Conservation (phyloP, 306 rosid genomes). For the Aeschynomene evenia region DNA sequence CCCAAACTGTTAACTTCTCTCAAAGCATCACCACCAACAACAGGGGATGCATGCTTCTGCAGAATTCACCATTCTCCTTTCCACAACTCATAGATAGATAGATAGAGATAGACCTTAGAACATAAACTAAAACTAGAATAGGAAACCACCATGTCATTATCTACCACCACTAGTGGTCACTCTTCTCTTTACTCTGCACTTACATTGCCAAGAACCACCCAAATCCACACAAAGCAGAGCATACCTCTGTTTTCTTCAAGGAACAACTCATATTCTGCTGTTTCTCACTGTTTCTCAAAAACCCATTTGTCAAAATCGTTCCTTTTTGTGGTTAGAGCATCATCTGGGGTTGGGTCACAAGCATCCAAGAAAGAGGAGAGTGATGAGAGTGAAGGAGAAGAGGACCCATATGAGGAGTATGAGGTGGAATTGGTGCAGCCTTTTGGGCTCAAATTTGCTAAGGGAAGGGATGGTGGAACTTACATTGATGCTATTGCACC, state of each 20-base stretch:
- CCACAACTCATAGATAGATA: background rate
- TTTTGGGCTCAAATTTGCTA: constrained; percentile 73
- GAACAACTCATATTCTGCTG: constrained; percentile 28
- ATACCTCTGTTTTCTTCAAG: constrained; percentile 37
- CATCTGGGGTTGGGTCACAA: constrained; percentile 53
- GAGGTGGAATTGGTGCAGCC: constrained; percentile 87
- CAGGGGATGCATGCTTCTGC: background rate
- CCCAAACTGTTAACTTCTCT: background rate
- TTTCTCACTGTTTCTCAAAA: constrained; percentile 33
- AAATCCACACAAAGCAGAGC: constrained; percentile 36
- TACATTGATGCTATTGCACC: constrained; percentile 94
- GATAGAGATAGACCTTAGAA: background rate
- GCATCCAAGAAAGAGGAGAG: constrained; percentile 38
- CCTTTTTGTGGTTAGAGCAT: constrained; percentile 41
- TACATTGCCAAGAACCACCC: constrained; percentile 50
- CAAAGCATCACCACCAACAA: background rate
- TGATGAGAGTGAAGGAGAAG: constrained; percentile 34
- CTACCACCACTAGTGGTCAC: constrained; percentile 55
- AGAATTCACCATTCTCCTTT: background rate
- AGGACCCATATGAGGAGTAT: constrained; percentile 65
- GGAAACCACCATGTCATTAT: constrained; percentile 55
- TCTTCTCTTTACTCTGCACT: constrained; percentile 54
- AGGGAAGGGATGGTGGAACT: constrained; percentile 92
- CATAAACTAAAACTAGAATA: constrained; percentile 9
- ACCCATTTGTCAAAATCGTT: constrained; percentile 39